phyloP scores from a whole-genome alignment of 1,284 basidiomycete species.

The Tylopilus sp. region DNA sequence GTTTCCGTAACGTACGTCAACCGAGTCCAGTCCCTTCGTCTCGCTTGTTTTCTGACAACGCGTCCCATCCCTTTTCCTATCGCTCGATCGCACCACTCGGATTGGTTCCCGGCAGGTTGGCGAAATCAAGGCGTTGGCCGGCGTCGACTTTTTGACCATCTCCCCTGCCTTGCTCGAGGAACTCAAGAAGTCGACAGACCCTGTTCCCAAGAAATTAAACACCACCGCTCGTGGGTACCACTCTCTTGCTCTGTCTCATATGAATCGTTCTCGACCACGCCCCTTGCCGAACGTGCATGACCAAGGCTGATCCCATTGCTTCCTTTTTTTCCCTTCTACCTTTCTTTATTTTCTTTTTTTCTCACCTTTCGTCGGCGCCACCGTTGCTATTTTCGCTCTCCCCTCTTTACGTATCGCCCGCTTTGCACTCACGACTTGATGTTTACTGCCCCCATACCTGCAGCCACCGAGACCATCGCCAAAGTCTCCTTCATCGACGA shows the following conservation, averaged over 20 bases:
- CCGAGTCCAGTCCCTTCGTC: neutral
- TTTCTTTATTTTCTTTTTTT: no score
- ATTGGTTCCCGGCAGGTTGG: constrained; percentile 52
- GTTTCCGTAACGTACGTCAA: constrained; percentile 87
- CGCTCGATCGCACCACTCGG: constrained; percentile 21
- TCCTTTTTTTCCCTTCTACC: no score
- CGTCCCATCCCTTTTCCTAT: neutral
- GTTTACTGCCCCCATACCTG: neutral
- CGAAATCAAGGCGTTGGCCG: constrained; percentile 94
- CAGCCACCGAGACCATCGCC: constrained; percentile 55
- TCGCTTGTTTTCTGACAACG: neutral
- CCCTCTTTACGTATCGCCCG: neutral
- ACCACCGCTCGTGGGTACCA: constrained; percentile 62
- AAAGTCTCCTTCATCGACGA: constrained; percentile 91
- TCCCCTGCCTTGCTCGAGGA: constrained; percentile 88
- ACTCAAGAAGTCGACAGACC: constrained; percentile 77
- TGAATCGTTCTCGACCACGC: constrained; percentile 5
- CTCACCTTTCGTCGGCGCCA: neutral
- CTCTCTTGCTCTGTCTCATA: no score
- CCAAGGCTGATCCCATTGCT: constrained; percentile 7
- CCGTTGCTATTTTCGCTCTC: no score
- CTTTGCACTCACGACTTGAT: no score
- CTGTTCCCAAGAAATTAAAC: constrained; percentile 85
- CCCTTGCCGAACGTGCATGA: neutral
- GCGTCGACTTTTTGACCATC: constrained; percentile 97